Evolutionary conservation across 116 monocot genomes (phyloP).

Genomic region (Phalaenopsis hybrid): DNA sequence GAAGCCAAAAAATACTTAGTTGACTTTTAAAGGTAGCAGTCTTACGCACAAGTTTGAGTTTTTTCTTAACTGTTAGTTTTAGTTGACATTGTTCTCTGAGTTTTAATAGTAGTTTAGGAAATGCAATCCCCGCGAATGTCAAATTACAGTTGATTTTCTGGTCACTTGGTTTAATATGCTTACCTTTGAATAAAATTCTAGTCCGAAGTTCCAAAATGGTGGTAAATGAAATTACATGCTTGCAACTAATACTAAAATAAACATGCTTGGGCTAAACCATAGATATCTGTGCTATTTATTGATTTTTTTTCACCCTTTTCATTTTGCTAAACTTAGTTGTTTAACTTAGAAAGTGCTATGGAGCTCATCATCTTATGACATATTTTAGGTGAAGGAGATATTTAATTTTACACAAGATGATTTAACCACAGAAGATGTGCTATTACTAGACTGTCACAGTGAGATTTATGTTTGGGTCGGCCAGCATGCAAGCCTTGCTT

Average conservation of each 20-base stretch:
- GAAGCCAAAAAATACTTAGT: neutral
- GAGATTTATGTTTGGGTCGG: conserved; percentile 37
- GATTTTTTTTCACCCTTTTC: neutral
- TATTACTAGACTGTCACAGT: conserved; percentile 25
- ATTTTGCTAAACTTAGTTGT: neutral
- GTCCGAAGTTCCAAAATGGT: neutral
- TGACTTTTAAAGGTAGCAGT: neutral
- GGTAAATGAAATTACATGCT: neutral
- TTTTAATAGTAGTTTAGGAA: too few relatives aligned
- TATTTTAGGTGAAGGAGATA: conserved; percentile 32
- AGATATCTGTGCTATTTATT: neutral
- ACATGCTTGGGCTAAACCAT: neutral
- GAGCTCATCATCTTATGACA: neutral
- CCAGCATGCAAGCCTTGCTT: conserved; percentile 13
- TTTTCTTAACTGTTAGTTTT: neutral
- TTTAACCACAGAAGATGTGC: conserved; percentile 27
- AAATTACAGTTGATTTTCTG: too few relatives aligned
- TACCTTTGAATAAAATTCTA: too few relatives aligned
- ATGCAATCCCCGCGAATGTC: too few relatives aligned
- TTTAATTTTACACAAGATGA: conserved; percentile 38
- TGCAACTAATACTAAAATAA: neutral
- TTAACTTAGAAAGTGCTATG: neutral
- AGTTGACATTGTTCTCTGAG: too few relatives aligned
- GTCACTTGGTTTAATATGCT: too few relatives aligned
- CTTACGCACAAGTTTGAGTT: neutral